phyloP scores from a whole-genome alignment of 2,329 filamentous ascomycete species.

The Penicillium sp. region DNA sequence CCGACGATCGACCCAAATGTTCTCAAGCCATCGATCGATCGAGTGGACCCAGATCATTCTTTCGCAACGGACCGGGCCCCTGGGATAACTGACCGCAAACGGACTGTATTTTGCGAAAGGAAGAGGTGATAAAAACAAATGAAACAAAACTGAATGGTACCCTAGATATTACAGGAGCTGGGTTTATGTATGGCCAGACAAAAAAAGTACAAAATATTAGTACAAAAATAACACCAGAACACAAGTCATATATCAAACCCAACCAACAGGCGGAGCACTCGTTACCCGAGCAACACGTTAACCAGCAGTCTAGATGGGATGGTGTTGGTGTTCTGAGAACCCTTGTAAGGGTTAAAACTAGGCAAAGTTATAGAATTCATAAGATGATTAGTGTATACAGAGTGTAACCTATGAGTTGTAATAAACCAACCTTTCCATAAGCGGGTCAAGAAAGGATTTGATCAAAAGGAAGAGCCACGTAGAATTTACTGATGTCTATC shows the following conservation, averaged over 20 bases:
- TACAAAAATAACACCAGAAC: not conserved
- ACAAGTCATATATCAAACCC: not conserved
- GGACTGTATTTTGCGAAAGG: not conserved
- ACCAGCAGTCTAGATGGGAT: conserved; percentile 17
- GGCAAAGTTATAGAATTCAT: no score
- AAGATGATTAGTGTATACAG: no score
- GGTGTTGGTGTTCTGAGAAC: conserved; percentile 12
- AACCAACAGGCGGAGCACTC: not conserved
- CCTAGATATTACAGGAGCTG: not conserved
- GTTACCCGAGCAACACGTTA: not conserved
- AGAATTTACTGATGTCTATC: no score
- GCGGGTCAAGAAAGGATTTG: no score
- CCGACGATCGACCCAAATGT: not conserved
- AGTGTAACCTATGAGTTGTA: no score
- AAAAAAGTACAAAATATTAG: not conserved
- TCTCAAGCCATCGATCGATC: not conserved
- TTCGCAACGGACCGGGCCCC: conserved; percentile 6
- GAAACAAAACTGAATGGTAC: not conserved
- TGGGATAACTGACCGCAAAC: not conserved
- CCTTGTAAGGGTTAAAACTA: no score
- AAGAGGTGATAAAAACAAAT: not conserved
- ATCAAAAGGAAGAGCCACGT: no score
- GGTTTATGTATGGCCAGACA: not conserved
- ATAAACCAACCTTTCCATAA: no score
- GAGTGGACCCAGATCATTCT: not conserved